Conservation (phyloP, 345 rosid species). For the Eucalyptus leucophloia region DNA sequence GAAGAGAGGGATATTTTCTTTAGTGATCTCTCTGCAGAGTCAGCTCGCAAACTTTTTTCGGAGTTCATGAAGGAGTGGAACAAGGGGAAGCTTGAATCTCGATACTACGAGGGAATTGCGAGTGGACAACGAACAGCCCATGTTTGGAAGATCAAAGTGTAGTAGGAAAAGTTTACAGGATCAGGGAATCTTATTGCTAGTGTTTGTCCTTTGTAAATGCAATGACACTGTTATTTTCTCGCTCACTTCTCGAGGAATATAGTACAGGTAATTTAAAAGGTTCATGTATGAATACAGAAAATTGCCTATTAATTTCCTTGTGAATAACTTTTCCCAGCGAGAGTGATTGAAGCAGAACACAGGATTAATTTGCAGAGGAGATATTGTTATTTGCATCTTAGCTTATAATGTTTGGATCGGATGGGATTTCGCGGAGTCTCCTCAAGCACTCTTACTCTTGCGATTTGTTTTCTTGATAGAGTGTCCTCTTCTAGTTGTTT, state of each 20-base stretch:
- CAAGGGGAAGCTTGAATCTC: conserved; percentile 53
- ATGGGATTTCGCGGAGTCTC: background rate
- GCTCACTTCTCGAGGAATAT: background rate
- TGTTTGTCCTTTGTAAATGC: background rate
- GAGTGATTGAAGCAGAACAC: background rate
- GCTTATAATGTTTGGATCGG: background rate
- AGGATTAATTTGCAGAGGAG: background rate
- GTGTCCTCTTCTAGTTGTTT: background rate
- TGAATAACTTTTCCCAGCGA: background rate
- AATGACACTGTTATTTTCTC: background rate
- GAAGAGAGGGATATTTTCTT: conserved; percentile 69
- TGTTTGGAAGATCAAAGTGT: conserved; percentile 57
- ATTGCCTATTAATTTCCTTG: background rate
- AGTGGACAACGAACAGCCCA: conserved; percentile 74
- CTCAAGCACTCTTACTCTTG: background rate
- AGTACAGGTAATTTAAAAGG: background rate
- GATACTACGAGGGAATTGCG: conserved; percentile 71
- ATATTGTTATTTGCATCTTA: background rate
- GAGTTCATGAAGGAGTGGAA: conserved; percentile 77
- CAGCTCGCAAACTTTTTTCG: conserved; percentile 50
- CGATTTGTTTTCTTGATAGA: background rate
- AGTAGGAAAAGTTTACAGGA: background rate
- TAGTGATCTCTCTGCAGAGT: conserved; percentile 72
- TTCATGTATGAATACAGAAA: background rate
- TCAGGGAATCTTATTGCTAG: background rate